Evolutionary conservation across 2,329 filamentous ascomycete species (phyloP).

Genomic region (Diaporthe sp.): DNA sequence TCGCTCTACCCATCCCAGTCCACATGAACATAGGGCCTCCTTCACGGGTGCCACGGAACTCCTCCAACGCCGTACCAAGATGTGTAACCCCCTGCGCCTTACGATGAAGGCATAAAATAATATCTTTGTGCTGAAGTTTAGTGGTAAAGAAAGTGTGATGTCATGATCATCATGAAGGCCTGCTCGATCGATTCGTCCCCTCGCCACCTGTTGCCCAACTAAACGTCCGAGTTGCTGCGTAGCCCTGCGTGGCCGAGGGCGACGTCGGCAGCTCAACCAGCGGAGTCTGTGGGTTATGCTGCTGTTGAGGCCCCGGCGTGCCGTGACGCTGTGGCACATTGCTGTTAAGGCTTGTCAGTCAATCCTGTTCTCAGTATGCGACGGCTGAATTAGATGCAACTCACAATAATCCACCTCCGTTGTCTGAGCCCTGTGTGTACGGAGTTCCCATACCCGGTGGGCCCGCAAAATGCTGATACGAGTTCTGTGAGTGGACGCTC

Average conservation of each 20-base stretch:
- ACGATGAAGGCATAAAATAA: constrained; percentile 2
- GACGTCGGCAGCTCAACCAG: constrained; percentile 54
- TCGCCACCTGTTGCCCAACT: constrained; percentile 49
- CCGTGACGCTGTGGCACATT: constrained; percentile 33
- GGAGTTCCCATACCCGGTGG: constrained; percentile 21
- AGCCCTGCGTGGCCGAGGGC: constrained; percentile 53
- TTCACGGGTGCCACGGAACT: not conserved
- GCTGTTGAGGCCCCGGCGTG: constrained; percentile 34
- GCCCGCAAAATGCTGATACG: constrained; percentile 30
- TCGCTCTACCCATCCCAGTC: not conserved
- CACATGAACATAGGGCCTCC: not conserved
- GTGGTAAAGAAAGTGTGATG: not conserved
- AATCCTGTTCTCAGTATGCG: constrained; percentile 22
- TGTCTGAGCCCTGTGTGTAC: constrained; percentile 25
- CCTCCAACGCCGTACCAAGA: constrained; percentile 15
- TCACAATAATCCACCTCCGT: constrained; percentile 2
- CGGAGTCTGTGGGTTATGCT: constrained; percentile 21
- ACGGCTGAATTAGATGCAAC: not conserved
- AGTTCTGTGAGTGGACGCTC: constrained; percentile 41
- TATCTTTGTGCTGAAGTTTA: not conserved
- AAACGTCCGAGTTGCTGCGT: constrained; percentile 46
- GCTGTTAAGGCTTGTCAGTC: constrained; percentile 37
- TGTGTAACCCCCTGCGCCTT: not conserved
- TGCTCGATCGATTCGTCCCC: constrained; percentile 36
- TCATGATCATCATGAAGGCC: constrained; percentile 30